Evolutionary conservation across 169 alveolate species (phyloP).

Genomic region (Babesia microti): DNA sequence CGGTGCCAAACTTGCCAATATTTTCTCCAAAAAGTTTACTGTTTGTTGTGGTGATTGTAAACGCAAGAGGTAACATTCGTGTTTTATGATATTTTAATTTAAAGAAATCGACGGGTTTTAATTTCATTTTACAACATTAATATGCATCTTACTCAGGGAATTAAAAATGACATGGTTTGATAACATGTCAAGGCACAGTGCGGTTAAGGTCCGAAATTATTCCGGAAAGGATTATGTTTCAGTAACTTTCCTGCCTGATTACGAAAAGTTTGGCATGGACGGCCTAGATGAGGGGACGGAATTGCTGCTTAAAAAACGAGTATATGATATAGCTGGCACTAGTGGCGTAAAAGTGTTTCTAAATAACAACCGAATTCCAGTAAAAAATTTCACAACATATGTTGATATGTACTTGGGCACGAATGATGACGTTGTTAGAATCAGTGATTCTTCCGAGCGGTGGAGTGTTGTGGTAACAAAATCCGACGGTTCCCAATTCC

Average conservation of each 20-base stretch:
- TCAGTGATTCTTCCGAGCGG: slow-evolving; percentile 54
- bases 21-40: slow-evolving; percentile 86
- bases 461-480: slow-evolving; percentile 75
- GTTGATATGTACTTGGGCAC: slow-evolving; percentile 79
- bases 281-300: slow-evolving; percentile 82
- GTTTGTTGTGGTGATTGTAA: slow-evolving; percentile 89
- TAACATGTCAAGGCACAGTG: slow-evolving; percentile 78
- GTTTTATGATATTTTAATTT: background rate
- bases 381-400: slow-evolving; percentile 86
- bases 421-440: slow-evolving; percentile 50
- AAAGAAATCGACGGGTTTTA: background rate
- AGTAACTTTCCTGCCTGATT: slow-evolving; percentile 95
- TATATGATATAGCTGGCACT: slow-evolving; percentile 97
- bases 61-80: slow-evolving; percentile 56
- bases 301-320: slow-evolving; percentile 87
- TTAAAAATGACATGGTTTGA: slow-evolving; percentile 79
- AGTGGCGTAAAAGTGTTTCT: slow-evolving; percentile 85
- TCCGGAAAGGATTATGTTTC: slow-evolving; percentile 77
- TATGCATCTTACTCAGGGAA: slow-evolving; percentile 15
- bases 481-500: slow-evolving; percentile 82
- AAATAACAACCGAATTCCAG: slow-evolving; percentile 79
- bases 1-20: slow-evolving; percentile 99
- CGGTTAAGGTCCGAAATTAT: slow-evolving; percentile 63
- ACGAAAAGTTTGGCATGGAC: slow-evolving; percentile 78
- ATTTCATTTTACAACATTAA: background rate